phyloP scores from a whole-genome alignment of 176 grass and related monocot species.

The Alloteropsis semialata region DNA sequence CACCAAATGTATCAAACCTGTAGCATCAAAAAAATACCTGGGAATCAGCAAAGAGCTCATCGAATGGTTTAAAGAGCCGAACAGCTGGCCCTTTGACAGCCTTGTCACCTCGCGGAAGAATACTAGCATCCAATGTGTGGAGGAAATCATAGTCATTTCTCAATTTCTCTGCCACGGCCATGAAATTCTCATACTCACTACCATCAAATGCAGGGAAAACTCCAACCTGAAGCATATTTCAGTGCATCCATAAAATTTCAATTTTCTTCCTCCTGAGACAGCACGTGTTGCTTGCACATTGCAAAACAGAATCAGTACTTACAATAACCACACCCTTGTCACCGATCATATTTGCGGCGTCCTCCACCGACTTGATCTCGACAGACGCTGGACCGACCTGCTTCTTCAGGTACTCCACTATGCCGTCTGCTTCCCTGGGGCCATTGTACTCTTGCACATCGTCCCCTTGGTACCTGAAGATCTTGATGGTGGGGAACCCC shows the following conservation, averaged over 20 bases:
- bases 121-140: conserved; percentile 60
- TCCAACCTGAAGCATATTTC: conserved; percentile 49
- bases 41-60: conserved; percentile 80
- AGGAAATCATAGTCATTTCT: conserved; percentile 75
- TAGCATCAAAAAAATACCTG: conserved; percentile 32
- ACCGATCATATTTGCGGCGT: conserved; percentile 8
- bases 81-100: conserved; percentile 49
- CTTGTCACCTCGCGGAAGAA: conserved; percentile 63
- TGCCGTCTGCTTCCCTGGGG: conserved; percentile 60
- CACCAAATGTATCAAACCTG: not conserved
- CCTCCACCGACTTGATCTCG: conserved; percentile 56
- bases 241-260: not conserved
- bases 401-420: conserved; percentile 74
- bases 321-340: conserved; percentile 66
- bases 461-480: conserved; percentile 54
- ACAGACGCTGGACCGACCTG: conserved; percentile 63
- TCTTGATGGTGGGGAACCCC: conserved; percentile 65
- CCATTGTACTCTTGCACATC: conserved; percentile 46
- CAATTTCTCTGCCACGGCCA: conserved; percentile 50
- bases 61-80: conserved; percentile 90
- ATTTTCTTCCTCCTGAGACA: not conserved
- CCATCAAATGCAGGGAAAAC: conserved; percentile 78
- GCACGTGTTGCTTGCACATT: not conserved
- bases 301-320: conserved; percentile 18
- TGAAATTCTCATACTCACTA: conserved; percentile 66